Conservation (phyloP, 768 basidiomycete species). For the Lactarius quietus region DNA sequence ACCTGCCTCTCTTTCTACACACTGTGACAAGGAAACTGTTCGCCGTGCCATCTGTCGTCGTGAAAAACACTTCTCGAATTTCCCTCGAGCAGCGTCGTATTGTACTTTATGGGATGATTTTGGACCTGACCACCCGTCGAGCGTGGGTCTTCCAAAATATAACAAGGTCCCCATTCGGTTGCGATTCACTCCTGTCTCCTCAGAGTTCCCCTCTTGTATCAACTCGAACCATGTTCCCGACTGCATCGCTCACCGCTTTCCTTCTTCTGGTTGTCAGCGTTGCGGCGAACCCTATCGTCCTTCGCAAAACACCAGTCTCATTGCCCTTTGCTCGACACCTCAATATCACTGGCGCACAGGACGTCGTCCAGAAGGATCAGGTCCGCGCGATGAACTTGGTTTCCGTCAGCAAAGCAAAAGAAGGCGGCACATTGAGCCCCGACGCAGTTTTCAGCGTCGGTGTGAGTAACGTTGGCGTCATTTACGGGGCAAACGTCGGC, state of each 20-base stretch:
- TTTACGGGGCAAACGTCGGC: constrained; percentile 47
- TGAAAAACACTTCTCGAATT: not conserved
- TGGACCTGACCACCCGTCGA: not conserved
- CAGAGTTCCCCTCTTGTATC: not conserved
- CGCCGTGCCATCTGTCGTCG: not conserved
- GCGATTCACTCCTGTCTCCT: constrained; percentile 12
- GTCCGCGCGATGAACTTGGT: too few species aligned
- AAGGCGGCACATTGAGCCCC: constrained; percentile 32
- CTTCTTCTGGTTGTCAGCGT: too few species aligned
- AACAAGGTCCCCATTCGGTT: not conserved
- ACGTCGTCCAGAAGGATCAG: too few species aligned
- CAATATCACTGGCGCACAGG: too few species aligned
- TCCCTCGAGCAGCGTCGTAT: not conserved
- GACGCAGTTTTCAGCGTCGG: constrained; percentile 31
- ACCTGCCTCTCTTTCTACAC: not conserved
- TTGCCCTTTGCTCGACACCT: too few species aligned
- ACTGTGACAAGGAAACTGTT: not conserved
- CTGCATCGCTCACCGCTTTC: too few species aligned
- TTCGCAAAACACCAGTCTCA: too few species aligned
- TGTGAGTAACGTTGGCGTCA: constrained; percentile 41
- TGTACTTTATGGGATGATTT: not conserved
- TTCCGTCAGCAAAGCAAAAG: too few species aligned
- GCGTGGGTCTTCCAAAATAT: not conserved
- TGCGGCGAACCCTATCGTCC: too few species aligned
- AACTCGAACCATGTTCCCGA: too few species aligned